A percentile compares a stretch with the other conserved stretches of the same genome.
Evolutionary conservation across 2,329 filamentous ascomycete species (phyloP).

Genomic region (Calycina herbarum): DNA sequence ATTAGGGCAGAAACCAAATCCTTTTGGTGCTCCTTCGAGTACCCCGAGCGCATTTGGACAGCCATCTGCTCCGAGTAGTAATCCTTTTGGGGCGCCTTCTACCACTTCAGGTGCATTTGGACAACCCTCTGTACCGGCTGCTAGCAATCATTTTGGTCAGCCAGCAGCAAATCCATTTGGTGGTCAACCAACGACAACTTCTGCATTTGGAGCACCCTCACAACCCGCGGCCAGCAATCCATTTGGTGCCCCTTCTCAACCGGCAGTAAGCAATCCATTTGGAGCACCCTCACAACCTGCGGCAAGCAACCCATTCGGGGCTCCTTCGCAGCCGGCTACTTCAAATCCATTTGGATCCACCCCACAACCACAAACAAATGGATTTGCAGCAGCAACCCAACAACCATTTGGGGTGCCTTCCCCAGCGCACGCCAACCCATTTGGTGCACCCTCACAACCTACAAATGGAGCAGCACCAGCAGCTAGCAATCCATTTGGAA

Average conservation of each 20-base stretch:
- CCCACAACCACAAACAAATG: constrained; percentile 1
- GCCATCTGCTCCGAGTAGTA: constrained; percentile 15
- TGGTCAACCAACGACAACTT: not conserved
- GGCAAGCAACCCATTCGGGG: constrained; percentile 41
- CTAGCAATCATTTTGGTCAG: not conserved
- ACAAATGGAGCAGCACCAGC: not conserved
- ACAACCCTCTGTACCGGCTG: constrained; percentile 20
- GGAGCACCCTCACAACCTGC: constrained; percentile 30
- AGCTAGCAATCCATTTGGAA: constrained; percentile 1
- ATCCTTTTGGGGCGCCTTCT: constrained; percentile 44
- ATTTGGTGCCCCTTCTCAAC: constrained; percentile 36
- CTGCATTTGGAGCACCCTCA: constrained; percentile 14
- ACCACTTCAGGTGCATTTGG: constrained; percentile 37
- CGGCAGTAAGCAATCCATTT: constrained; percentile 4
- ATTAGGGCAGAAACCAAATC: constrained; percentile 39
- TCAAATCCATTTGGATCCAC: constrained; percentile 44
- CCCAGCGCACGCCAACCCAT: not conserved
- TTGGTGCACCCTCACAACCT: not conserved
- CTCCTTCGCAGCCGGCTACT: constrained; percentile 35
- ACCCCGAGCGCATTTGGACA: constrained; percentile 14
- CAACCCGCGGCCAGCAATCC: constrained; percentile 28
- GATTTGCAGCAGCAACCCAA: not conserved
- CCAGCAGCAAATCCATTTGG: constrained; percentile 3
- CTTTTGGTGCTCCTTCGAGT: constrained; percentile 23
- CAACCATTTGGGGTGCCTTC: not conserved